phyloP scores from a whole-genome alignment of 306 rosid species.

The Prunus dulcis region DNA sequence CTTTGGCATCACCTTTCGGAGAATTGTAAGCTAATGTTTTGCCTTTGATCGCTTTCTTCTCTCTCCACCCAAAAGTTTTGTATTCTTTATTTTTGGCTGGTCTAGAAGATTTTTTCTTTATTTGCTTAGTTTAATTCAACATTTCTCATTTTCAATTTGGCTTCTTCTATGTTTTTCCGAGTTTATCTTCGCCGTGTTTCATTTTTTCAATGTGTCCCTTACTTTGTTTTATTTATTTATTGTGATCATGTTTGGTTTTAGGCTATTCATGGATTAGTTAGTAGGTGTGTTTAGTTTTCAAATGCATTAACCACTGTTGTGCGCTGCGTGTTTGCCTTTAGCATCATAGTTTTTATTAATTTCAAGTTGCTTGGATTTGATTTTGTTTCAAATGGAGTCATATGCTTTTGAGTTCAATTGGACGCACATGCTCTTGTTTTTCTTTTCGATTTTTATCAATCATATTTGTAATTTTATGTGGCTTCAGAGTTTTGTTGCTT shows the following conservation, averaged over 20 bases:
- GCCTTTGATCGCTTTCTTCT: neutral
- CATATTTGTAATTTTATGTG: no score
- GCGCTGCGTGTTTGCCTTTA: neutral
- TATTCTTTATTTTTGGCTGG: neutral
- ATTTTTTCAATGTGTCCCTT: neutral
- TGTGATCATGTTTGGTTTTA: neutral
- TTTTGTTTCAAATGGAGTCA: neutral
- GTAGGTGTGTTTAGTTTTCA: neutral
- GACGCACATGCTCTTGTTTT: neutral
- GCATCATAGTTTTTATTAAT: neutral
- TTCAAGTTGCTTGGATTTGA: neutral
- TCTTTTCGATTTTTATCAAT: neutral
- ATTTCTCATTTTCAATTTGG: neutral
- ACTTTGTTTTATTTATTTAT: neutral
- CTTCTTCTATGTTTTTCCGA: neutral
- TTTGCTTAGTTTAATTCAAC: neutral
- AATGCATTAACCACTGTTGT: no score
- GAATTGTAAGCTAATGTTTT: slow-evolving; percentile 61
- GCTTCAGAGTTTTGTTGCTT: neutral
- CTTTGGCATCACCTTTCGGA: slow-evolving; percentile 67
- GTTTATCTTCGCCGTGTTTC: neutral
- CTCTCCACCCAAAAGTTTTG: neutral
- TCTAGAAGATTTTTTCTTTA: neutral
- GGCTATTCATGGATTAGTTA: neutral
- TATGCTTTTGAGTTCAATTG: neutral